A percentile compares a stretch with the other conserved stretches of the same genome.
phyloP scores from a whole-genome alignment of 2,329 filamentous ascomycete species.

The Juglanconis oblonga region DNA sequence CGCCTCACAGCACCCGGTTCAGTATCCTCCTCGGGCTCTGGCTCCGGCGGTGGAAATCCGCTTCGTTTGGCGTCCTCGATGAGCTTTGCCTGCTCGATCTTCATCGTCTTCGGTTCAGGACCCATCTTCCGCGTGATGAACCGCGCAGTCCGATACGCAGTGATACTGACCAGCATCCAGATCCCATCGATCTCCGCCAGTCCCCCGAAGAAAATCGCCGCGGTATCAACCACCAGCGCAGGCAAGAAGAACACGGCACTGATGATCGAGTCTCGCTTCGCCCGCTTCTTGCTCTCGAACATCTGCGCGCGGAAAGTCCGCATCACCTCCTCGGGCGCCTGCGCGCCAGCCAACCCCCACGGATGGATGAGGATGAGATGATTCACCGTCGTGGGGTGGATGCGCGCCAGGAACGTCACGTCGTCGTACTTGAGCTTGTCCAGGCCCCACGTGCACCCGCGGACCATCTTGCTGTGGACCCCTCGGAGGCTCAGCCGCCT shows the following conservation, averaged over 20 bases:
- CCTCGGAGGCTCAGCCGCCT: neutral
- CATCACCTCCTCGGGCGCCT: constrained; percentile 7
- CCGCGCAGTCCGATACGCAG: neutral
- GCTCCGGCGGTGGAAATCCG: neutral
- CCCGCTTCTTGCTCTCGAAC: neutral
- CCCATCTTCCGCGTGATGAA: constrained; percentile 10
- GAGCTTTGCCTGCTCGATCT: constrained; percentile 1
- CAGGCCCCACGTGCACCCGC: neutral
- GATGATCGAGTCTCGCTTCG: neutral
- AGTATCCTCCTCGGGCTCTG: neutral
- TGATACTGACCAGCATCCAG: constrained; percentile 8
- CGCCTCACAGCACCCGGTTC: neutral
- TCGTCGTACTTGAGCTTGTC: neutral
- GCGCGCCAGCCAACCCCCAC: neutral
- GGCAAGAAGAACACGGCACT: constrained; percentile 8
- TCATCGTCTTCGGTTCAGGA: constrained; percentile 4
- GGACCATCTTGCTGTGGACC: neutral
- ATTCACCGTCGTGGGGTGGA: constrained; percentile 6
- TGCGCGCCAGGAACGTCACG: neutral
- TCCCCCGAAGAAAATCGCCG: constrained; percentile 1
- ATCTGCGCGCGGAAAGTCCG: constrained; percentile 7
- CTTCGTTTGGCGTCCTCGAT: neutral
- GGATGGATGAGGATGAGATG: constrained; percentile 14
- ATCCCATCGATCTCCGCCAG: constrained; percentile 5
- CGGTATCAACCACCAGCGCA: neutral